phyloP scores from a whole-genome alignment of 2,329 filamentous ascomycete species.

The Passalora sequoiae region DNA sequence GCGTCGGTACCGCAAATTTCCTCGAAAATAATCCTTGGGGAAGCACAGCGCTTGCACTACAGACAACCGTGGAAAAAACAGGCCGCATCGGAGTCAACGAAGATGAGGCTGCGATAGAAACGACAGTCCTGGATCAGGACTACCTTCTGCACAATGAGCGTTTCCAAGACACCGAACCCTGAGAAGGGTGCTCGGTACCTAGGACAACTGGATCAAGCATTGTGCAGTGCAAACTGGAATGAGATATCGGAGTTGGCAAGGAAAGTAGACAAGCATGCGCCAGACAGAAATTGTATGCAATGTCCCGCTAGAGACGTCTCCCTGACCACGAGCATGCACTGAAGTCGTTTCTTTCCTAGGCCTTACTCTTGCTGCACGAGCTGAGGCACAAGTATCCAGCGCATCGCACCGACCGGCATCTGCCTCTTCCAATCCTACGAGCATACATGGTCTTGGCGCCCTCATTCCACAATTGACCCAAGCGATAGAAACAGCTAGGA shows the following conservation, averaged over 20 bases:
- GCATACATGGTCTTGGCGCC: slow-evolving; percentile 33
- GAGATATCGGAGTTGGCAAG: slow-evolving; percentile 81
- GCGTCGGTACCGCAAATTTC: no score
- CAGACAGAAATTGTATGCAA: slow-evolving; percentile 70
- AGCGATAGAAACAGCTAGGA: slow-evolving; percentile 24
- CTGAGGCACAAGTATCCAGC: slow-evolving; percentile 44
- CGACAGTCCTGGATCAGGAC: slow-evolving; percentile 7
- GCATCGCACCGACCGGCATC: slow-evolving; percentile 42
- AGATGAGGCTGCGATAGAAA: slow-evolving; percentile 20
- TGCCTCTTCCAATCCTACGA: slow-evolving; percentile 35
- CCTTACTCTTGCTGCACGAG: slow-evolving; percentile 44
- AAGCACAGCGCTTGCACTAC: no score
- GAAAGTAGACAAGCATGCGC: slow-evolving; percentile 92
- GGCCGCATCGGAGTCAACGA: no score
- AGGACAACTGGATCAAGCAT: slow-evolving; percentile 73
- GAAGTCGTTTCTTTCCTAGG: slow-evolving; percentile 29
- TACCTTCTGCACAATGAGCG: slow-evolving; percentile 23
- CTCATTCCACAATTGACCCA: slow-evolving; percentile 39
- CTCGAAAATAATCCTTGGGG: no score
- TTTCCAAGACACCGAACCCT: slow-evolving; percentile 22
- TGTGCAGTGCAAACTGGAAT: slow-evolving; percentile 83
- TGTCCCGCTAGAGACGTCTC: neutral
- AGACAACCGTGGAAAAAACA: no score
- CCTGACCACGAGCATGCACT: slow-evolving; percentile 7
- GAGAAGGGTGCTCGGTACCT: slow-evolving; percentile 78